Evolutionary conservation across 768 basidiomycete species (phyloP).

Genomic region (Rhizopogon rudus): DNA sequence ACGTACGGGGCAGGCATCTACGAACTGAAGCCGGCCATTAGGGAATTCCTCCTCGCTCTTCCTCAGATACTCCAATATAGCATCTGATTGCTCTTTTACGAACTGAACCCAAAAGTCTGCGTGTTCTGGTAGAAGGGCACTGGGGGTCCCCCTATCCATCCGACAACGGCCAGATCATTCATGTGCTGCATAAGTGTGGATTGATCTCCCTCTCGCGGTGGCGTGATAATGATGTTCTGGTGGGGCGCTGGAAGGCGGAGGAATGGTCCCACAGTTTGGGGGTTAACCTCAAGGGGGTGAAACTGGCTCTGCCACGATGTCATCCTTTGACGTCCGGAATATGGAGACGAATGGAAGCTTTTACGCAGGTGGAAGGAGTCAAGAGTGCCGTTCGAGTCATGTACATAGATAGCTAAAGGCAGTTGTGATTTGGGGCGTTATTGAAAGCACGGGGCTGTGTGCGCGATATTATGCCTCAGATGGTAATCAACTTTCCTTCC

Average conservation of each 20-base stretch:
- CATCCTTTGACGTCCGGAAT: not conserved
- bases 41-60: slow-evolving; percentile 12
- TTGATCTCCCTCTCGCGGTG: slow-evolving; percentile 45
- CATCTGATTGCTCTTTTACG: slow-evolving; percentile 15
- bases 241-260: slow-evolving; percentile 47
- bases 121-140: slow-evolving; percentile 42
- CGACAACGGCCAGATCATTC: slow-evolving; percentile 46
- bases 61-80: slow-evolving; percentile 14
- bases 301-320: slow-evolving; percentile 15
- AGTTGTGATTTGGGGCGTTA: too few species aligned
- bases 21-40: slow-evolving; percentile 25
- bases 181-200: slow-evolving; percentile 31
- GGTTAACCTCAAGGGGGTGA: slow-evolving; percentile 37
- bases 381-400: not conserved
- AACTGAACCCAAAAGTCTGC: slow-evolving; percentile 33
- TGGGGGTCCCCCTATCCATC: slow-evolving; percentile 38
- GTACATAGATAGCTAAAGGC: too few species aligned
- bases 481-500: too few species aligned
- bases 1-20: slow-evolving; percentile 45
- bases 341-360: not conserved
- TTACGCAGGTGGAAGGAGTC: not conserved
- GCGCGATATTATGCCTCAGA: too few species aligned
- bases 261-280: slow-evolving; percentile 46
- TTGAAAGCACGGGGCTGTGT: not conserved
- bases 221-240: slow-evolving; percentile 54